A percentile compares a stretch with the other conserved stretches of the same genome.
phyloP scores from a whole-genome alignment of 768 basidiomycete species.

The Phylloporus rhodoxanthus region DNA sequence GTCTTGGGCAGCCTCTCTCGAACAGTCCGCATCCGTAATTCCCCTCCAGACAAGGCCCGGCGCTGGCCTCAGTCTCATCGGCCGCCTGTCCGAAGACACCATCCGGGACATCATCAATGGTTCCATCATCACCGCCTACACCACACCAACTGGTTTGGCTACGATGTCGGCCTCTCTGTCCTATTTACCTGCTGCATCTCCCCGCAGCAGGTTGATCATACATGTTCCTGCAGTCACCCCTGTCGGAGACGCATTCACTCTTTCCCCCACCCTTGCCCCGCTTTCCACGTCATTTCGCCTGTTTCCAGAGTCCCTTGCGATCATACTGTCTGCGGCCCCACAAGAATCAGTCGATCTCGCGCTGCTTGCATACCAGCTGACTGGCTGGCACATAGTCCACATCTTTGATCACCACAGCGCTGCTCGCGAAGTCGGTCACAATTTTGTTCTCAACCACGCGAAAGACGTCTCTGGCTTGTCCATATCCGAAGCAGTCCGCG shows the following conservation, averaged over 20 bases:
- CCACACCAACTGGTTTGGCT: constrained; percentile 77
- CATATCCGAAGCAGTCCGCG: constrained; percentile 45
- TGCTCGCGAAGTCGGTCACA: constrained; percentile 67
- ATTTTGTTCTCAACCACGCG: constrained; percentile 35
- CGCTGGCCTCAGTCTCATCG: constrained; percentile 74
- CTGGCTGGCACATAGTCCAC: constrained; percentile 70
- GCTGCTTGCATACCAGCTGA: constrained; percentile 64
- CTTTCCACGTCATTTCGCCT: constrained; percentile 55
- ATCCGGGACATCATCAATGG: constrained; percentile 59
- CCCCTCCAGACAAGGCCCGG: constrained; percentile 78
- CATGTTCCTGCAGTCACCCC: constrained; percentile 76
- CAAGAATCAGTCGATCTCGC: constrained; percentile 80
- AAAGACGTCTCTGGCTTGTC: constrained; percentile 27
- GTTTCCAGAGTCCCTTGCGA: constrained; percentile 59
- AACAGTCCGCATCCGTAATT: constrained; percentile 49
- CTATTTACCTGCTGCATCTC: constrained; percentile 58
- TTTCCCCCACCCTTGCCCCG: constrained; percentile 73
- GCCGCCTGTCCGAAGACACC: constrained; percentile 74
- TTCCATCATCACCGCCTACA: constrained; percentile 69
- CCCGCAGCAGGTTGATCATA: constrained; percentile 66
- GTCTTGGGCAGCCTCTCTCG: constrained; percentile 46
- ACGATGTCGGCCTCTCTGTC: constrained; percentile 76
- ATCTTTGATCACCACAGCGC: constrained; percentile 84
- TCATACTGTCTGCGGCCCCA: constrained; percentile 79
- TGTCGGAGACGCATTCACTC: constrained; percentile 56